Conservation (phyloP, 345 rosid species). For the Sonneratia caseolaris region DNA sequence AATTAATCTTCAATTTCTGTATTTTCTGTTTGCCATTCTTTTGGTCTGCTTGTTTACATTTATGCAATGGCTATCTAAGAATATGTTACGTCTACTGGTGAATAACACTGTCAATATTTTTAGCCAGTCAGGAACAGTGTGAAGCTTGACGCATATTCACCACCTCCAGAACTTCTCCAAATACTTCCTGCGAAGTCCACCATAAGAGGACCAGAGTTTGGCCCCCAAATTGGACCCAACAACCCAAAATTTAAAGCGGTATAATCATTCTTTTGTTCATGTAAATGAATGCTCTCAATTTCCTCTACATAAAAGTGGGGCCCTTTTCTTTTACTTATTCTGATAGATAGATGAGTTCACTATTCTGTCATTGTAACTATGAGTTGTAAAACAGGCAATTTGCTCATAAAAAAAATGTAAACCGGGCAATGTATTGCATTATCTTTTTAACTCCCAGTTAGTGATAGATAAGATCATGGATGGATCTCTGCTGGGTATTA, state of each 20-base stretch:
- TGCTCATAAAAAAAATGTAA: too few species aligned
- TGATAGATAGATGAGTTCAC: background rate
- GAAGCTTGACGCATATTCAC: slow-evolving; percentile 46
- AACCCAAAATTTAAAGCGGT: slow-evolving; percentile 79
- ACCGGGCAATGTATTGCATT: background rate
- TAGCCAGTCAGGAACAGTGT: slow-evolving; percentile 59
- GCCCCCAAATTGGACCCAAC: slow-evolving; percentile 84
- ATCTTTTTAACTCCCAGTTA: background rate
- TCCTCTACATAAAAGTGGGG: background rate
- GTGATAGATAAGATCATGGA: background rate
- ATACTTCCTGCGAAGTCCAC: slow-evolving; percentile 79
- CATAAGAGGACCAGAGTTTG: slow-evolving; percentile 47
- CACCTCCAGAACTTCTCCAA: slow-evolving; percentile 76
- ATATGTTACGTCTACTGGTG: background rate
- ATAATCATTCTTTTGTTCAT: slow-evolving; percentile 11
- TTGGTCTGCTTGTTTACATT: background rate
- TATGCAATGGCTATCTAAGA: background rate
- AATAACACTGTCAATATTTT: background rate
- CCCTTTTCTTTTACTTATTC: background rate
- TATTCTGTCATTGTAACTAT: background rate
- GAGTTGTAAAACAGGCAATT: background rate
- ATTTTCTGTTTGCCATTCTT: background rate
- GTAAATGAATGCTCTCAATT: background rate
- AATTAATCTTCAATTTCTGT: background rate
- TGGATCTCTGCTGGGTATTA: background rate